Base-by-base conservation (phyloP, 1,139 yeast genomes). In the Suhomyces atakaporum region DNA sequence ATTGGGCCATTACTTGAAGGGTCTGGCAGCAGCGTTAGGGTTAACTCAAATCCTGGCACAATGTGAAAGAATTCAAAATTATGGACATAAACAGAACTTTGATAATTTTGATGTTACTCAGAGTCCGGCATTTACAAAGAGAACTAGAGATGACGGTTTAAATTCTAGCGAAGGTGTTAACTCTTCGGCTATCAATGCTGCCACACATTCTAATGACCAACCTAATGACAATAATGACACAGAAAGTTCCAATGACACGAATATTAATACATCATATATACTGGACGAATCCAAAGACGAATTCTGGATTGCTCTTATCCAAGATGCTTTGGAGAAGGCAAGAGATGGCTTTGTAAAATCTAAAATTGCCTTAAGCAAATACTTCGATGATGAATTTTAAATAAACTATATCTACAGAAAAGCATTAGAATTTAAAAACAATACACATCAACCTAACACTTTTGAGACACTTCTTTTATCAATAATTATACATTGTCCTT, bases 11-110 rank as follows among this genome's bases (percentile, higher is more conserved):
- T 92, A 87, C 58, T 70, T 92, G 44, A 94, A 94, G 60, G 98
- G 98, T 29, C 84, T 95, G 8, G 95, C 97, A 1, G 96, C 97
- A 3, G 94, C 97, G 1, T 69, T 94, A 43, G 98, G 98, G 1
- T 72, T 92, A 39, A 78, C 78, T 29, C 79, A 81, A 46, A 85
- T 92, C 38, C 87, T 92, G 44, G 76, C 79, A 53, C 85, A 88
- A 50, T 92, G 98, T 63, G 98, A 90, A 60, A 73, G 92, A 51
- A 89, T 92, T 46, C 98, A 92, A 61, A 88, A 90, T 58, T 79
- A 86, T 50, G 97, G 96, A n/a, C 66, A 76, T 46, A 70, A 62
- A 46, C 54, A 56, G 33, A 69, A 72, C 42, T 71, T 68, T 42
- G 81, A 75, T 50, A 65, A 67, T 43, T 68, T 63, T 42, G 63